Conservation (phyloP, 805 yeast genomes). For the Kuraishia cidri region DNA sequence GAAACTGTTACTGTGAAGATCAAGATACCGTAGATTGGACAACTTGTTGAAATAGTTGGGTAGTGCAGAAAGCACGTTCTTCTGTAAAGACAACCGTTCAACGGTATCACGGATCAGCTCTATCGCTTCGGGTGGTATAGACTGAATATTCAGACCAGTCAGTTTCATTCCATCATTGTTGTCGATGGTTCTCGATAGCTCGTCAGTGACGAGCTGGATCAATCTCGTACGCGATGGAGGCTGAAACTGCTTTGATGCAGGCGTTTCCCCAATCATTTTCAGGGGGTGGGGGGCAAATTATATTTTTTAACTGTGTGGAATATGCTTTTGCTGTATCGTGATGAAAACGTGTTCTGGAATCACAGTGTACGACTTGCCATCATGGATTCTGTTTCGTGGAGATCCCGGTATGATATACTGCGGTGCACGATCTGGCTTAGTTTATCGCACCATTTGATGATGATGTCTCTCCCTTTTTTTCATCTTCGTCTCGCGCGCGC, state of each 20-base stretch:
- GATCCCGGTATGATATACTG: too few relatives aligned
- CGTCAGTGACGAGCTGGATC: constrained; percentile 12
- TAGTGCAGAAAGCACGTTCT: constrained; percentile 35
- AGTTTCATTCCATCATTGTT: constrained; percentile 24
- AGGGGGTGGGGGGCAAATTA: too few relatives aligned
- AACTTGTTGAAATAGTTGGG: constrained; percentile 39
- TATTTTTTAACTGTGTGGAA: too few relatives aligned
- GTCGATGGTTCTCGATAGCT: constrained; percentile 9
- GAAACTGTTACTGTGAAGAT: constrained; percentile 54
- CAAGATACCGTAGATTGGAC: constrained; percentile 45
- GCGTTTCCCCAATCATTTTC: too few relatives aligned
- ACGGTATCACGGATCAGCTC: constrained; percentile 18
- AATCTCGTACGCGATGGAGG: constrained; percentile 6
- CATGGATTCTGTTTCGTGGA: too few relatives aligned
- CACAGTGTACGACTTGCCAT: too few relatives aligned
- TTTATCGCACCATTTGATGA: too few relatives aligned
- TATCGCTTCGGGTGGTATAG: constrained; percentile 19
- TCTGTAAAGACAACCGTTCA: constrained; percentile 45
- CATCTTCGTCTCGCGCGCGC: too few relatives aligned
- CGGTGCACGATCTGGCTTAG: too few relatives aligned
- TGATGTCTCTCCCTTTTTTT: too few relatives aligned
- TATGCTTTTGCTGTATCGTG: too few relatives aligned
- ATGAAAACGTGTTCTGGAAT: too few relatives aligned
- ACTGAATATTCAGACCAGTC: constrained; percentile 25
- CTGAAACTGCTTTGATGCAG: background rate